Percentiles rank a stretch among this genome's conserved stretches.
Evolutionary conservation across 345 rosid species (phyloP).

Genomic region (Eutrema yunnanense): DNA sequence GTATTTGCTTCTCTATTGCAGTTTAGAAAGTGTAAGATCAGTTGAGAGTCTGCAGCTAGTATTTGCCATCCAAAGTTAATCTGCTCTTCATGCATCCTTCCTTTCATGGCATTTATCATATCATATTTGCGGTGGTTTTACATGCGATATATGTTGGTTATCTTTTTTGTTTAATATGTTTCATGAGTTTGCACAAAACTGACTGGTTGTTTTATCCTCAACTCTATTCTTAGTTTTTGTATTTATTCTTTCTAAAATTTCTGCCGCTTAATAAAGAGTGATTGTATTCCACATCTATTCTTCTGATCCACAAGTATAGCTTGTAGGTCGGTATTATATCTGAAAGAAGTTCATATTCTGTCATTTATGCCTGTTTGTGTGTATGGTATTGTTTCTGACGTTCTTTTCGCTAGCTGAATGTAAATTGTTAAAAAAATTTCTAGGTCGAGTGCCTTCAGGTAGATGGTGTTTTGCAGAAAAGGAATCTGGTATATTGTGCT

Average conservation of each 20-base stretch:
- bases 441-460: conserved; percentile 97
- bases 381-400: conserved; percentile 18
- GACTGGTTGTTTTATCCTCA: neutral
- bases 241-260: neutral
- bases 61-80: conserved; percentile 1
- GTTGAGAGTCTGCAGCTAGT: conserved; percentile 2
- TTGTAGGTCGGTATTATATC: neutral
- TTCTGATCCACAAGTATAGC: neutral
- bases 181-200: neutral
- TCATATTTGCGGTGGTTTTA: neutral
- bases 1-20: conserved; percentile 4
- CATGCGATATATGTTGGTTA: conserved; percentile 4
- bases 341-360: neutral
- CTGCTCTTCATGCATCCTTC: neutral
- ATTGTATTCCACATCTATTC: neutral
- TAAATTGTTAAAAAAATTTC: conserved; percentile 6
- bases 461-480: conserved; percentile 84
- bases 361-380: neutral
- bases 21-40: neutral
- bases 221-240: neutral
- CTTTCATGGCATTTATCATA: conserved; percentile 3
- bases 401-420: neutral
- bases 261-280: neutral
- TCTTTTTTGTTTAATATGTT: neutral
- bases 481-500: conserved; percentile 95